Evolutionary conservation across 805 yeast species (phyloP), one percentile per base, ranked within the genome.

Genomic region (Candida ulmi): DNA sequence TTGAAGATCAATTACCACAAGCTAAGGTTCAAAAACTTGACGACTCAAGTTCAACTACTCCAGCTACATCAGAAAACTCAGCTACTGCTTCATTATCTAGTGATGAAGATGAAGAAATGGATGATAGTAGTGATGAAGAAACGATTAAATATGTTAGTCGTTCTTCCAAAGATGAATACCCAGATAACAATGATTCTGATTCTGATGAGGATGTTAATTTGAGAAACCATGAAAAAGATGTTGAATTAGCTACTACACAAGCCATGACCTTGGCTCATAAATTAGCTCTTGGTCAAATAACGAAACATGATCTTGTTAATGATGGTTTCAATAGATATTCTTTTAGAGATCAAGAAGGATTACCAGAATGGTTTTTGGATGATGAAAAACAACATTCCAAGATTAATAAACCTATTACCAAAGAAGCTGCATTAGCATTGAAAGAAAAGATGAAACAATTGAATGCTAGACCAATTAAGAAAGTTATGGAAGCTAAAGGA

Each of bases 231-330:
- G 66, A 75, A 42, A 71, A 76, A 38, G 83, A 78, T 44, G 79
- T 87, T 36, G 95, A 87, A 47, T 68, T 90, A 44, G 95, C 93
- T 16, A 88, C 96, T 2, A 95, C 84, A 1, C 95, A 88, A 60
- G 96, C 96, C 5, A 93, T 93, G 99, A 93, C 99, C 0, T 68
- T 93, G 53, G 99, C 99, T 0, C 99, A 93, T 58, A 88, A 93
- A 62, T 71, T 93, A 30, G 99, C 98, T 0, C 62, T 88, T 19
- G 96, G 96, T 9, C 88, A 87, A 54, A 84, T 72, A 68, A 77
- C 81, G 36, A 88, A 83, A 58, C 82, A 86, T 52, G 95, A 88
- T 55, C 68, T 91, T 41, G 68, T 87, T n/a, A 88, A 88, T 54
- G 97, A 93, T 54, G 96, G 96, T 30, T 86, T 84, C 63, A 88